Base-by-base conservation (phyloP, 1,284 basidiomycete species). In the Sanghuangporus weigelae region DNA sequence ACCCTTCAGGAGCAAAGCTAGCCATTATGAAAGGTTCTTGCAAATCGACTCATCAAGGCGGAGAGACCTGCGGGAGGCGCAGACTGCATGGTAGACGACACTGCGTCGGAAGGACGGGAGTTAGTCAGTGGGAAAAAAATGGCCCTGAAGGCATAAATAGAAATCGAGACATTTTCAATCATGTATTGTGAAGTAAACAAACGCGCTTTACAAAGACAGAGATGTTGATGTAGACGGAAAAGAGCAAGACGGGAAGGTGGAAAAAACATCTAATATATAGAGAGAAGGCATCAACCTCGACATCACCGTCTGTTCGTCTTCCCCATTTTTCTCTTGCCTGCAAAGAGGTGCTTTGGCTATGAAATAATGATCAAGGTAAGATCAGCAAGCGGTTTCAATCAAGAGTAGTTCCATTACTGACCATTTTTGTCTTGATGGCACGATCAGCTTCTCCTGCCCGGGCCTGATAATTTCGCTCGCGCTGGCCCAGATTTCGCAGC, bases 391-490 rank as follows among this genome's bases (percentile, higher is more conserved):
- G 72, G 23, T 70, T 67, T 10, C 73, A 69, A 67, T 73, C 62
- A 53, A 31, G 8, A 31, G 8, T 49, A 50, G 16, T 59, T 23
- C 21, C 21, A 55, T 38, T 12, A 75, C 81, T 10, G 57, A 92
- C 91, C 89, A 90, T 92, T 82, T 92, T 92, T 68, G 79, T 80
- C 72, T 79, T 83, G 78, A 93, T 93, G 14, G 81, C 80, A 67
- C 93, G 87, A 79, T 98, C 95, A 63, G 84, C 81, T 80, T 98
- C 95, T 67, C 92, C 92, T 50, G 94, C 95, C 73, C 90, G 93
- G 31, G 94, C 95, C 50, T 89, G 81, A 80, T 87, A 86, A 74
- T 96, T 95, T 66, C 93, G 90, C 66, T 84, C 84, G 69, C 95
- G 82, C 74, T 96, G 93, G 14, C 89, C 89, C 65, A 96, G 83